Percentiles rank a stretch among this genome's conserved stretches.
Conservation (phyloP, 371 early-diverging fungal species). For the Capniomyces stellatus region DNA sequence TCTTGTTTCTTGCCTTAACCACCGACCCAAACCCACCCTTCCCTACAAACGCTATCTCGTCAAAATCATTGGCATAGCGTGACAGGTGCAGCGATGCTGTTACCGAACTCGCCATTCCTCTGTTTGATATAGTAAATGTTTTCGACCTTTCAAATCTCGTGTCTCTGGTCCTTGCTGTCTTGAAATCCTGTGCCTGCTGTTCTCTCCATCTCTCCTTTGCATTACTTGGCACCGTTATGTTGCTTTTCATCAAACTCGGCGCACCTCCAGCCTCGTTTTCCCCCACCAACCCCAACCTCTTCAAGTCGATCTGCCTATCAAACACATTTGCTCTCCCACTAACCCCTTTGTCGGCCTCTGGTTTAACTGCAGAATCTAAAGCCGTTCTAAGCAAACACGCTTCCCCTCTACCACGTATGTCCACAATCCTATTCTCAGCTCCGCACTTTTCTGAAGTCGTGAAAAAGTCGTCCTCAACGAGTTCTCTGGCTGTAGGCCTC, state of each 20-base stretch:
- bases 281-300: too few species aligned
- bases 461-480: not conserved
- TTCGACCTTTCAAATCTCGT: not conserved
- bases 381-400: too few species aligned
- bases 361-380: too few species aligned
- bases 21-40: conserved; percentile 88
- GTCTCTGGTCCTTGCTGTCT: not conserved
- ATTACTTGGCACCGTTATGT: not conserved
- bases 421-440: too few species aligned
- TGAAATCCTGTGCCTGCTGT: conserved; percentile 8
- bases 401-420: too few species aligned
- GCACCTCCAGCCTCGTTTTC: not conserved
- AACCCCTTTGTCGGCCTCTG: too few species aligned
- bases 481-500: not conserved
- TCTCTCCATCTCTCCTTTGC: not conserved
- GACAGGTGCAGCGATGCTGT: conserved; percentile 19
- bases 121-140: not conserved
- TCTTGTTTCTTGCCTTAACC: conserved; percentile 69
- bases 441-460: not conserved
- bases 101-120: not conserved
- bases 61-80: conserved; percentile 73
- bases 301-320: too few species aligned
- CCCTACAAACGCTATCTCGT: conserved; percentile 82
- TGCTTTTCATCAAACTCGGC: not conserved
- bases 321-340: too few species aligned